Conservation (phyloP, 139 green algal genomes). For the Closterium sp. region DNA sequence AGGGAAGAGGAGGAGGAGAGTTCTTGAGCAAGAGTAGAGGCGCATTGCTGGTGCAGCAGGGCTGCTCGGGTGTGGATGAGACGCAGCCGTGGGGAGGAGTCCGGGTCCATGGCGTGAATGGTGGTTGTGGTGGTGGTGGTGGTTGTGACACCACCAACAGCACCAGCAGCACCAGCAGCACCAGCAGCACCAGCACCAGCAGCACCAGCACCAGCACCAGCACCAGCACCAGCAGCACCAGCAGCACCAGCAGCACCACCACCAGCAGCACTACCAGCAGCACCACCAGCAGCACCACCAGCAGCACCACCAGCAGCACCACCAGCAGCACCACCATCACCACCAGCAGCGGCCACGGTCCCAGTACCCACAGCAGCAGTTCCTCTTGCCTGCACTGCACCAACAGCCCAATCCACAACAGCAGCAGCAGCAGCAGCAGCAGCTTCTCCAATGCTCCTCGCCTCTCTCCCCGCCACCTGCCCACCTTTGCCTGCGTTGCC, state of each 20-base stretch:
- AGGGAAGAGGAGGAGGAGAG: not conserved
- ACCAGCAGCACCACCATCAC: not conserved
- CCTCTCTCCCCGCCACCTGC: not conserved
- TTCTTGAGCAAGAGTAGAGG: not conserved
- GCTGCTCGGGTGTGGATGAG: not conserved
- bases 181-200: not conserved
- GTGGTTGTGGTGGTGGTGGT: not conserved
- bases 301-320: not conserved
- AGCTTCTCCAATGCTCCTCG: not conserved
- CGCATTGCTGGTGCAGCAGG: not conserved
- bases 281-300: not conserved
- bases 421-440: not conserved
- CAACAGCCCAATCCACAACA: not conserved
- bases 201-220: too few relatives aligned
- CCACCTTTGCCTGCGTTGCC: not conserved
- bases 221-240: not conserved
- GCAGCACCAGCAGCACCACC: not conserved
- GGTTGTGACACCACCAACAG: not conserved
- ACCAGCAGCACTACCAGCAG: not conserved
- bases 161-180: not conserved
- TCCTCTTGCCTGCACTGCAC: too few relatives aligned
- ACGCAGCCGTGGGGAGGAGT: not conserved
- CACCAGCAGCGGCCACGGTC: too few relatives aligned
- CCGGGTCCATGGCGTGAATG: not conserved
- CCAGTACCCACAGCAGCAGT: not conserved